Conservation (phyloP, 495 filamentous ascomycete species). For the Aspergillus nanangensis region DNA sequence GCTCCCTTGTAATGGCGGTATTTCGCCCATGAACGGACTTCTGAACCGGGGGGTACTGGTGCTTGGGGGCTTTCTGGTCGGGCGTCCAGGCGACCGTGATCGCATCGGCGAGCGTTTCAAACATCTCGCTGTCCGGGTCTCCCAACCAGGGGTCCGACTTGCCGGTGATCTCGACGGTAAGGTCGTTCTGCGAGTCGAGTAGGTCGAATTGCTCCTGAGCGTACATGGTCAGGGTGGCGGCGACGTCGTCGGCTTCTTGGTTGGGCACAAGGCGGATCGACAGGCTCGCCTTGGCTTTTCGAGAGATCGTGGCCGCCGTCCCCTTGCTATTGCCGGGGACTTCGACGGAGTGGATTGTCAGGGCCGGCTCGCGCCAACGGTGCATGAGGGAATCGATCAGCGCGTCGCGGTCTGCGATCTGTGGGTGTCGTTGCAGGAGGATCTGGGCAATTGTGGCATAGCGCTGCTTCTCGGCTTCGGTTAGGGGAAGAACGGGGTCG, state of each 20-base stretch:
- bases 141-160: slow-evolving; percentile 96
- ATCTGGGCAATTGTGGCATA: slow-evolving; percentile 80
- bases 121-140: slow-evolving; percentile 85
- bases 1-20: slow-evolving; percentile 4
- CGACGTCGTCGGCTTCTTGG: slow-evolving; percentile 74
- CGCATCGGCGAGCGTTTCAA: slow-evolving; percentile 80
- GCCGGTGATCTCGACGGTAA: slow-evolving; percentile 82
- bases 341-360: slow-evolving; percentile 90
- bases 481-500: slow-evolving; percentile 72
- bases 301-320: slow-evolving; percentile 84
- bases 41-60: slow-evolving; percentile 28
- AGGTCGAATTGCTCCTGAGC: slow-evolving; percentile 66
- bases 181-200: slow-evolving; percentile 72
- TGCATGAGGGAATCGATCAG: slow-evolving; percentile 80
- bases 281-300: slow-evolving; percentile 75
- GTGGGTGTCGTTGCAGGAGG: slow-evolving; percentile 65
- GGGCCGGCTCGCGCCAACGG: slow-evolving; percentile 90
- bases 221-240: slow-evolving; percentile 58
- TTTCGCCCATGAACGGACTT: slow-evolving; percentile 11
- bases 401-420: slow-evolving; percentile 59
- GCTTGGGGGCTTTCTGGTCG: slow-evolving; percentile 21
- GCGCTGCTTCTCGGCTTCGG: slow-evolving; percentile 68
- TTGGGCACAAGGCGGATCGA: slow-evolving; percentile 92
- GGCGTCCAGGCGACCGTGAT: slow-evolving; percentile 74
- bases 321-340: slow-evolving; percentile 50